A percentile compares a stretch with the other conserved stretches of the same genome.
Conservation (phyloP, 2,329 filamentous ascomycete genomes). For the Pseudogymnoascus pannorum region DNA sequence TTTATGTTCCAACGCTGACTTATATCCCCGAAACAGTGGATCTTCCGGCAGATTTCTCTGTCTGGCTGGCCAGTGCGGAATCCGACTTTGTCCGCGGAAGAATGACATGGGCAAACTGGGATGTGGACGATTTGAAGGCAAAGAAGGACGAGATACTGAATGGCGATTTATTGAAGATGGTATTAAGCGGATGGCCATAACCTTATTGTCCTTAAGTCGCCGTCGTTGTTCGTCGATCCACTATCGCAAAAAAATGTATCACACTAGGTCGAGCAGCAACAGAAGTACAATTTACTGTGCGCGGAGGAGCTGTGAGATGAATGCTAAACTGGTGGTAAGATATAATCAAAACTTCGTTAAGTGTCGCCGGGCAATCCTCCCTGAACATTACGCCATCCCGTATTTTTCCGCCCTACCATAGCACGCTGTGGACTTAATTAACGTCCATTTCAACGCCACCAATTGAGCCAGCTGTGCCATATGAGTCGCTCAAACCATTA, state of each 20-base stretch:
- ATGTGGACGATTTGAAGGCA: conserved; percentile 34
- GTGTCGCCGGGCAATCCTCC: not conserved
- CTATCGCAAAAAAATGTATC: not conserved
- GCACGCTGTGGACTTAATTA: not conserved
- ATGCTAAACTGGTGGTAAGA: not conserved
- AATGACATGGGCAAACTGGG: conserved; percentile 34
- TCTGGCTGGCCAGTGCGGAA: conserved; percentile 34
- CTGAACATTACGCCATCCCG: not conserved
- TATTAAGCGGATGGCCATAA: not conserved
- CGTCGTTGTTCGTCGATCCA: not conserved
- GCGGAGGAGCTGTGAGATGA: not conserved
- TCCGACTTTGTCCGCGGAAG: conserved; percentile 33
- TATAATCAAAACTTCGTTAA: not conserved
- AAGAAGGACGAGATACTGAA: conserved; percentile 10
- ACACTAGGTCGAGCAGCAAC: not conserved
- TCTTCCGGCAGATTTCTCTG: conserved; percentile 11
- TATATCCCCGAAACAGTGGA: not conserved
- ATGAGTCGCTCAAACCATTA: not conserved
- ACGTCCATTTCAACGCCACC: not conserved
- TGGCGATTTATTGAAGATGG: not conserved
- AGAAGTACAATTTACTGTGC: not conserved
- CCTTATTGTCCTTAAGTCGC: not conserved
- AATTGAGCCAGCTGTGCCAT: not conserved
- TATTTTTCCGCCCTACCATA: not conserved
- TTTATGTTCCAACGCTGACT: not conserved